Conservation (phyloP, 2,329 filamentous ascomycete species). For the Aspergillus sp. region DNA sequence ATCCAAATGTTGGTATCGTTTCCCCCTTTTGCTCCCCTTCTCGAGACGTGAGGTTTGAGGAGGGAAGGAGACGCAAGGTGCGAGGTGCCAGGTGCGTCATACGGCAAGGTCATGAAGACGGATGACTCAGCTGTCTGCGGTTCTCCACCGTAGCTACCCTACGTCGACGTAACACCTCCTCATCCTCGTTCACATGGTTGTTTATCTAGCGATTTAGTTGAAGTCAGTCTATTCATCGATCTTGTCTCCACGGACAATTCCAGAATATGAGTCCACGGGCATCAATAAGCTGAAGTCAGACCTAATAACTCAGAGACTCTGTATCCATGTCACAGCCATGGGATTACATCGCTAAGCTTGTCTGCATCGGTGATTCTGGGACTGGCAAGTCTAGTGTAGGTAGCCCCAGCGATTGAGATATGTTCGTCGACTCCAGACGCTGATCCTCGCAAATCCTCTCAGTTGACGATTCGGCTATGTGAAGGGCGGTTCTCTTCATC, state of each 20-base stretch:
- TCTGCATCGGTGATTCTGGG: conserved; percentile 94
- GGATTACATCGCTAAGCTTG: conserved; percentile 99
- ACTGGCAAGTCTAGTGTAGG: conserved; percentile 82
- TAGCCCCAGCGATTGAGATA: conserved; percentile 6
- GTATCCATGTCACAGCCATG: conserved; percentile 62
- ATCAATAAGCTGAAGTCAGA: conserved; percentile 1
- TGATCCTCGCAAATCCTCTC: conserved; percentile 28
- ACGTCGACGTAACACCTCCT: background rate
- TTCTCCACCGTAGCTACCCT: conserved; percentile 4
- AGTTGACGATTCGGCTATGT: conserved; percentile 90
- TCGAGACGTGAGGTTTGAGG: background rate
- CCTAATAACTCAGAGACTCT: conserved; percentile 4
- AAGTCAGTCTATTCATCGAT: background rate
- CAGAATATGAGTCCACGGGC: conserved; percentile 8
- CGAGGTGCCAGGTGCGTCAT: conserved; percentile 27
- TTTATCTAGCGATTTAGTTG: background rate
- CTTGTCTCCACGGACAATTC: background rate
- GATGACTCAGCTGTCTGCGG: conserved; percentile 34
- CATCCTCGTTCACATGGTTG: background rate
- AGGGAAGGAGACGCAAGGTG: conserved; percentile 14
- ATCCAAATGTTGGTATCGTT: background rate
- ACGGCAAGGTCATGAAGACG: conserved; percentile 34
- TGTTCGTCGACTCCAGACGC: conserved; percentile 9
- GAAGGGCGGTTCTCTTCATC: conserved; percentile 92
- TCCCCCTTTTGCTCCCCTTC: background rate